Percentiles rank a stretch among this genome's conserved stretches.
These are phyloP conservation scores for Zygosaccharomyces pseudobailii DNA, from an alignment of 1,139 yeast species.

Conservation along the genomic window DNA sequence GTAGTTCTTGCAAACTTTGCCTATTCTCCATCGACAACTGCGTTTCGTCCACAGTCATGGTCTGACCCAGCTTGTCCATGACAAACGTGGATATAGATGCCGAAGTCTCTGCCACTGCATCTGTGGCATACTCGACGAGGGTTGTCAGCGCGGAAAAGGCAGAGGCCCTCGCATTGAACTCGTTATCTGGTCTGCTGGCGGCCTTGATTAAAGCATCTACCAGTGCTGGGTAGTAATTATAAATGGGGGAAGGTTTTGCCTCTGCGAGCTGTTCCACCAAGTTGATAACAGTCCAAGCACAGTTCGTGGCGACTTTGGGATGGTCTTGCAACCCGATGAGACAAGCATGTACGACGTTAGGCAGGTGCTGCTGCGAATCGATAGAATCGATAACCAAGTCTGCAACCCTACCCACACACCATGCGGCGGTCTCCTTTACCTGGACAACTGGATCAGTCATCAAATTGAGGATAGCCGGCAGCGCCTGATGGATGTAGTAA, in stretches of 20 bases:
- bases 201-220: constrained; percentile 68
- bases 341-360: constrained; percentile 67
- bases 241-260: constrained; percentile 57
- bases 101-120: constrained; percentile 63
- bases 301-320: constrained; percentile 88
- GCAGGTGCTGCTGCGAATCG: constrained; percentile 58
- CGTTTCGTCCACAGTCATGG: constrained; percentile 52
- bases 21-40: constrained; percentile 62
- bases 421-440: constrained; percentile 94
- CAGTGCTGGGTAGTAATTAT: constrained; percentile 64
- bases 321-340: constrained; percentile 78
- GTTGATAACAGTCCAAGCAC: constrained; percentile 96
- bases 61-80: constrained; percentile 63
- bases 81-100: constrained; percentile 72
- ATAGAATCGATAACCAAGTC: constrained; percentile 80
- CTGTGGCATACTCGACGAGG: constrained; percentile 69
- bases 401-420: constrained; percentile 97
- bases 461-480: constrained; percentile 67
- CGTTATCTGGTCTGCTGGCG: constrained; percentile 72
- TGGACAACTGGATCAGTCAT: constrained; percentile 73
- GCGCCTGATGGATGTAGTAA: constrained; percentile 69
- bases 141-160: constrained; percentile 91
- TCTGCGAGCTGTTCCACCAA: constrained; percentile 80
- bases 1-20: constrained; percentile 80
- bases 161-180: constrained; percentile 84